Base-by-base conservation (phyloP, 1,284 basidiomycete species). In the Ustilago curta region DNA sequence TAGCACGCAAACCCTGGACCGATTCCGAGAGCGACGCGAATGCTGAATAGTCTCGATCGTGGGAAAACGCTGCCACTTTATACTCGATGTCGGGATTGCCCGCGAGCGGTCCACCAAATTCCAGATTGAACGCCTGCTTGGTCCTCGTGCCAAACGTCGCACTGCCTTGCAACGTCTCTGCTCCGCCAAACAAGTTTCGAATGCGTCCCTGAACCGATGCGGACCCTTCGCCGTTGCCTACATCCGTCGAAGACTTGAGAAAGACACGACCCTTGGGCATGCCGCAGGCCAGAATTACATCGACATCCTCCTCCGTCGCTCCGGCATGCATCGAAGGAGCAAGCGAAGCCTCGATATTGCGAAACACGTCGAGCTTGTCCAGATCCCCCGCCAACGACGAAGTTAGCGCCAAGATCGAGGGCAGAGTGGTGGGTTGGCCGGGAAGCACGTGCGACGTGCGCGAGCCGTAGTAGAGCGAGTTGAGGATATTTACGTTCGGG, bases 211-310 rank as follows among this genome's bases (percentile, higher is more conserved):
- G 82, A 9, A 84, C 58, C 1, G 66, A 70, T 11, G 80, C 83
- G 58, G 88, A 93, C 8, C 94, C 96, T 85, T 98, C 96, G 55
- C 92, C 92, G 62, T 97, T 94, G 9, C 97, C 97, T 4, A 98
- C 88, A 82, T 98, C 95, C 1, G 96, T 98, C 2, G 92, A 90
- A 0, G 91, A 94, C 79, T 93, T 94, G 23, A 96, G 83, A 79
- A 90, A 95, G 77, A 92, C 90, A 32, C 93, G 87, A 1, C 93
- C 91, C 54, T 90, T 90, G 83, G 97, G 95, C 47, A 89, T 89
- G 27, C 67, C 60, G 12, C 93, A 89, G 42, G 88, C 88, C 80
- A 97, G 89, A 0, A 97, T 89, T 42, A 98, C 84, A 82, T 97
- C 94, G n/a, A 98, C 90, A 76, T 94, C 93, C 37, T 90, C 89